Evolutionary conservation across 176 grass and related monocot species (phyloP).

Genomic region (Musa beccarii): DNA sequence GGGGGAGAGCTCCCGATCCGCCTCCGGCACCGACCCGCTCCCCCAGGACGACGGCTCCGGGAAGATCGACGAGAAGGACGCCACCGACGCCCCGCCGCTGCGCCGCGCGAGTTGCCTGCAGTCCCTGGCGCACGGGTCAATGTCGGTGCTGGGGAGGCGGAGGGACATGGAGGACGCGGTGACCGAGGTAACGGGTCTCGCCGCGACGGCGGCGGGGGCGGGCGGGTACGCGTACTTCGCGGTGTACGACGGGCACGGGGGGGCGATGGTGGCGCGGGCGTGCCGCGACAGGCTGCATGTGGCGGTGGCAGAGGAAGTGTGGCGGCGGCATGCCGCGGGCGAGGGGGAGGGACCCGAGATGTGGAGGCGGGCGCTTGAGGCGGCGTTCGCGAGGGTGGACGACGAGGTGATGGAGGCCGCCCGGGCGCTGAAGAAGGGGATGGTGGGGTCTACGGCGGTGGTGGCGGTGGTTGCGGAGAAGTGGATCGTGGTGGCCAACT

Average conservation of each 20-base stretch:
- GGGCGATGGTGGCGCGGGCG: not conserved
- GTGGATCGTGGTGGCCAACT: slow-evolving; percentile 35
- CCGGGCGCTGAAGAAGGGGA: not conserved
- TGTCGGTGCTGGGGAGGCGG: not conserved
- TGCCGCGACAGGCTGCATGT: slow-evolving; percentile 2
- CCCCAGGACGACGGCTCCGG: too few species aligned
- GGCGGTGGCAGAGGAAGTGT: not conserved
- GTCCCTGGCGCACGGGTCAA: not conserved
- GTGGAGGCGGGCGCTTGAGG: not conserved
- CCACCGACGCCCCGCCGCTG: not conserved
- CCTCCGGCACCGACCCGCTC: too few species aligned
- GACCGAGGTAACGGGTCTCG: not conserved
- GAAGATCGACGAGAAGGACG: too few species aligned
- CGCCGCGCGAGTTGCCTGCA: not conserved
- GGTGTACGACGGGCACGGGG: slow-evolving; percentile 6
- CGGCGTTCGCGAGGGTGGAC: slow-evolving; percentile 27
- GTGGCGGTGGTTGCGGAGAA: slow-evolving; percentile 25
- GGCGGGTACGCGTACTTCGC: not conserved
- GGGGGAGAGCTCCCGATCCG: too few species aligned
- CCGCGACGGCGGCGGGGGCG: not conserved
- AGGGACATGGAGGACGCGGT: not conserved
- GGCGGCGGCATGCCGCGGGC: not conserved
- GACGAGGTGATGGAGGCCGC: slow-evolving; percentile 9
- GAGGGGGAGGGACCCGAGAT: slow-evolving; percentile 1
- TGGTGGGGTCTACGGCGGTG: slow-evolving; percentile 38